These are phyloP conservation scores for Harringtonia lauricola DNA, from an alignment of 2,329 filamentous ascomycete species.

Conservation along the genomic window DNA sequence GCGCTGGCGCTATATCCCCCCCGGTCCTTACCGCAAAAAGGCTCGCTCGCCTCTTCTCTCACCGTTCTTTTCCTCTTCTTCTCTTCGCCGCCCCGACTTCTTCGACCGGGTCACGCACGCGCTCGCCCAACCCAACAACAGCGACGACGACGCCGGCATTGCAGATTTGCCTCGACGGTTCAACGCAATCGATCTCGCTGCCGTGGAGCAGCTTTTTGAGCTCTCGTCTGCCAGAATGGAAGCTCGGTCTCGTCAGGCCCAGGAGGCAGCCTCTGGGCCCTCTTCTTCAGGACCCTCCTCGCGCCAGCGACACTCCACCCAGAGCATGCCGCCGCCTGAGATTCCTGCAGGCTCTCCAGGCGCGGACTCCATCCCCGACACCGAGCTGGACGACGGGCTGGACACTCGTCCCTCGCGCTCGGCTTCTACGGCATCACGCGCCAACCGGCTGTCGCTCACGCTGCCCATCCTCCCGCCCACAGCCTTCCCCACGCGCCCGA, in stretches of 20 bases:
- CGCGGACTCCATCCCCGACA: background rate
- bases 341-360: background rate
- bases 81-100: background rate
- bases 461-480: constrained; percentile 48
- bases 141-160: too few species aligned
- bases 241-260: background rate
- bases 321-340: constrained; percentile 21
- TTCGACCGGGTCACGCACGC: background rate
- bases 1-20: constrained; percentile 21
- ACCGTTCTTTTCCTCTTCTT: background rate
- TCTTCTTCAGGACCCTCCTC: constrained; percentile 7
- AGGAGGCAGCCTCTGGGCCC: constrained; percentile 1
- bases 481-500: constrained; percentile 39
- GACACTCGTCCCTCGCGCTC: constrained; percentile 38
- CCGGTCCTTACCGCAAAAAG: constrained; percentile 25
- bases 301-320: constrained; percentile 15
- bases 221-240: constrained; percentile 6
- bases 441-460: constrained; percentile 49
- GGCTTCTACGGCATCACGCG: constrained; percentile 40
- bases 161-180: background rate
- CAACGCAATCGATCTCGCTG: constrained; percentile 11
- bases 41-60: constrained; percentile 12
- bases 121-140: background rate
- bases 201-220: constrained; percentile 11
- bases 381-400: constrained; percentile 22